Evolutionary conservation across 805 yeast species (phyloP), one percentile per base, ranked within the genome.

Genomic region (Candida namnaoensis): DNA sequence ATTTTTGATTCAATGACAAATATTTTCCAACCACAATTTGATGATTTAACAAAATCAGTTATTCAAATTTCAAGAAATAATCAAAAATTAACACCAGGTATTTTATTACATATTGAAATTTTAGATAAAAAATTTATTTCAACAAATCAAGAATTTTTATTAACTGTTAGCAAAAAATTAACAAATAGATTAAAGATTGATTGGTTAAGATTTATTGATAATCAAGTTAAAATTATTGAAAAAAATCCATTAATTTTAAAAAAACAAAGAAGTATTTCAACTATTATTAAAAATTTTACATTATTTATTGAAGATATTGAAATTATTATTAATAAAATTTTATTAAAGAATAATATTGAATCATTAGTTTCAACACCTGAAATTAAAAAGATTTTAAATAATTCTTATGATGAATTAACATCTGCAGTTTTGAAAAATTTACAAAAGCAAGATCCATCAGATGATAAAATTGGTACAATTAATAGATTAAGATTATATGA

Each of bases 101-200:
- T 75, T 1, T 46, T 72, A 37, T 50, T 68, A 2, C 56, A 66
- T 34, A 48, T 77, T 9, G 80, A 78, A 44, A 50, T 60, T 25
- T 57, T 63, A n/a, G 49, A 60, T 6, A 51, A 50, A 24, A 53
- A 50, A 10, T 53, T 68, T 15, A 71, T 71, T 9, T 61, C 74
- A 8, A 66, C 81, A 1, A 74, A 76, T 54, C 88, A 82, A 53
- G 95, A 85, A 47, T 86, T 72, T 49, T 61, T 73, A 19, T 64
- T 74, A 44, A 67, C 71, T 34, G 65, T 71, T 40, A 64, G 82
- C 46, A 67, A 65, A 30, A 76, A 74, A 45, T 48, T 79, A 5
- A 61, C 66, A n/a, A 77, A 76, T 27, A 74, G 73, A 54, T 64
- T 78, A 36, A 62, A 61, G 35, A 60, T 59, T 32, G 64, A 66